Conservation (phyloP, 495 filamentous ascomycete genomes). For the Neurospora sp. region DNA sequence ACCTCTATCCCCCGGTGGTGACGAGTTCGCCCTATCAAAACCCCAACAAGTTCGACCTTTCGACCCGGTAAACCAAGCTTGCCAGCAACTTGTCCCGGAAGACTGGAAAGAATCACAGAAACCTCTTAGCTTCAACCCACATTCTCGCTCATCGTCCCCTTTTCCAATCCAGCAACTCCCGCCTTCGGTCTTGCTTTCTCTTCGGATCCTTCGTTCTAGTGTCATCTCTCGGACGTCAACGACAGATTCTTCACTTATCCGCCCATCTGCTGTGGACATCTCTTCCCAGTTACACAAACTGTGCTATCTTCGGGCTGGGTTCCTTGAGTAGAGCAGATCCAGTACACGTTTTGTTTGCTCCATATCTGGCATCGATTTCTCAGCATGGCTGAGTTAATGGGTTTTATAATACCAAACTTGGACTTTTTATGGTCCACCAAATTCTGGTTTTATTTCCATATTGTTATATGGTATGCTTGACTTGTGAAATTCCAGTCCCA, state of each 20-base stretch:
- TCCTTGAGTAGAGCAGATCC: neutral
- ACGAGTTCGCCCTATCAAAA: constrained; percentile 1
- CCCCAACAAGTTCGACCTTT: neutral
- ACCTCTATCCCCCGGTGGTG: constrained; percentile 10
- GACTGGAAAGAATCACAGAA: neutral
- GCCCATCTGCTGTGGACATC: neutral
- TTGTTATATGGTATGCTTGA: constrained; percentile 31
- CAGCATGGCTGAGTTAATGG: constrained; percentile 24
- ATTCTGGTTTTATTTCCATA: constrained; percentile 27
- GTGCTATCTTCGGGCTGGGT: constrained; percentile 3
- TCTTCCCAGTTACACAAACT: neutral
- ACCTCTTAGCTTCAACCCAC: neutral
- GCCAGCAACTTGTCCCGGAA: neutral
- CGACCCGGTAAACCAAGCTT: neutral
- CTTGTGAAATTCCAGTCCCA: neutral
- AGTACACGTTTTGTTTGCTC: neutral
- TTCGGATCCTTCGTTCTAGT: neutral
- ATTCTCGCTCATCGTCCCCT: neutral
- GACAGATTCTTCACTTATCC: neutral
- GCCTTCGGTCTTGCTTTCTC: neutral
- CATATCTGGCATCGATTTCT: neutral
- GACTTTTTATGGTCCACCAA: constrained; percentile 28
- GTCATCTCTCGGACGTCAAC: neutral
- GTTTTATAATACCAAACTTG: constrained; percentile 25
- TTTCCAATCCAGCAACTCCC: neutral